Conservation (phyloP, 345 rosid genomes). For the Eucalyptus pauciflora region DNA sequence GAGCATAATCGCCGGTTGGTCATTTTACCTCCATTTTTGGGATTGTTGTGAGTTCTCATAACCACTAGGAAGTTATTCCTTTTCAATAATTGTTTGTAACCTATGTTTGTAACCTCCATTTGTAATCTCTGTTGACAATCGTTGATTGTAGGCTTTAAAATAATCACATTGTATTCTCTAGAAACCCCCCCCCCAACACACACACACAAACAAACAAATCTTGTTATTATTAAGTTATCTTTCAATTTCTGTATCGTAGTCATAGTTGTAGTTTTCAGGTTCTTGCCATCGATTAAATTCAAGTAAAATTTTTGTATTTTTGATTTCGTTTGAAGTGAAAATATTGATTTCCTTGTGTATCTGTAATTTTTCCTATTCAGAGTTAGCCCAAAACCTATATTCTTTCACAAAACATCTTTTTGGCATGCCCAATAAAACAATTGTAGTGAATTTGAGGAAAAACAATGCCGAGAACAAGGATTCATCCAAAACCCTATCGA, state of each 20-base stretch:
- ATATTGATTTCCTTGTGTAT: neutral
- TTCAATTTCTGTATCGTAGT: accelerated
- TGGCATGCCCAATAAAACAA: accelerated
- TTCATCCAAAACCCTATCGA: too few species aligned
- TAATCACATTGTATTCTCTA: neutral
- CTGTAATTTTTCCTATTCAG: neutral
- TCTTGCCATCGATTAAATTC: accelerated
- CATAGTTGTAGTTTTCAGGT: neutral
- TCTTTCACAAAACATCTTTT: neutral
- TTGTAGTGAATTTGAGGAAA: neutral
- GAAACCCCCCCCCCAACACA: accelerated
- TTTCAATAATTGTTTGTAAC: accelerated
- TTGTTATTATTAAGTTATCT: neutral
- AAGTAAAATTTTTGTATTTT: neutral
- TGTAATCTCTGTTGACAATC: neutral
- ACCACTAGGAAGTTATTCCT: neutral
- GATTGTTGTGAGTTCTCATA: neutral
- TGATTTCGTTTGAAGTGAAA: neutral
- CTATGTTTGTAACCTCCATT: neutral
- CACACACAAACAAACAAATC: neutral
- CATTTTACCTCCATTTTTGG: neutral
- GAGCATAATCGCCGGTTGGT: neutral
- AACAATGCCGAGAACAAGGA: neutral
- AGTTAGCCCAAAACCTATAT: neutral
- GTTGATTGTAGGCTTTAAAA: neutral